Conservation (phyloP, 2,329 filamentous ascomycete species). For the Lasiodiplodia hormozganensis region DNA sequence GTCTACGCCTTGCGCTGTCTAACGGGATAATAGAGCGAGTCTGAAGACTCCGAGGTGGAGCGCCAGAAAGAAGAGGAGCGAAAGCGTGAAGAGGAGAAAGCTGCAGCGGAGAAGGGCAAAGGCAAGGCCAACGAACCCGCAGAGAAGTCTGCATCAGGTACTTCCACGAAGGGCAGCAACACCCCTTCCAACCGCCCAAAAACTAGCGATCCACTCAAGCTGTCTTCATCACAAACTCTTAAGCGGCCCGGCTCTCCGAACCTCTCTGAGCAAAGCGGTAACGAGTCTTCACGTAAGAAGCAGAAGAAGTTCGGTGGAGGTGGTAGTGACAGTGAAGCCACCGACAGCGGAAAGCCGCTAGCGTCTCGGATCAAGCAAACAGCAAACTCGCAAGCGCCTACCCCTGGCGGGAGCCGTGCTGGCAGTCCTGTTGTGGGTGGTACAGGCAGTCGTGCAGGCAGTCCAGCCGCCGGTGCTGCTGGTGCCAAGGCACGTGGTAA, state of each 20-base stretch:
- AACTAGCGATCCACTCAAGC: slow-evolving; percentile 57
- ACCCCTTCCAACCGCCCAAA: slow-evolving; percentile 67
- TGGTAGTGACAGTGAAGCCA: slow-evolving; percentile 16
- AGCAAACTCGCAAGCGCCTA: slow-evolving; percentile 44
- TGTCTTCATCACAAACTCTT: slow-evolving; percentile 53
- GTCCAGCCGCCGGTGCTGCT: slow-evolving; percentile 32
- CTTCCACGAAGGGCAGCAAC: slow-evolving; percentile 73
- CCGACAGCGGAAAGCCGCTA: slow-evolving; percentile 40
- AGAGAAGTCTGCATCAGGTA: slow-evolving; percentile 56
- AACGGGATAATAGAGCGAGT: slow-evolving; percentile 55
- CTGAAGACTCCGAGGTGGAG: slow-evolving; percentile 70
- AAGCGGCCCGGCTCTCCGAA: slow-evolving; percentile 89
- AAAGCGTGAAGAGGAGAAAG: slow-evolving; percentile 60
- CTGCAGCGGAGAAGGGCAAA: slow-evolving; percentile 56
- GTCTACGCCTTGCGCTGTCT: slow-evolving; percentile 30
- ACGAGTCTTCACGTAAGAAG: slow-evolving; percentile 85
- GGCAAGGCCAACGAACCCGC: slow-evolving; percentile 47
- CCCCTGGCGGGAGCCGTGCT: slow-evolving; percentile 66
- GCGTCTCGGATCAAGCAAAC: slow-evolving; percentile 65
- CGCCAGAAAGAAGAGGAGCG: slow-evolving; percentile 64
- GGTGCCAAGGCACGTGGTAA: slow-evolving; percentile 30
- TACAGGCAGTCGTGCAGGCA: slow-evolving; percentile 41
- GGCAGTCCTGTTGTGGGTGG: slow-evolving; percentile 47
- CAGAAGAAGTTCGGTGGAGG: slow-evolving; percentile 48
- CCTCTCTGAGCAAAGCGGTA: slow-evolving; percentile 88